Conservation (phyloP, 2,329 filamentous ascomycete genomes). For the Fusarium sp. region DNA sequence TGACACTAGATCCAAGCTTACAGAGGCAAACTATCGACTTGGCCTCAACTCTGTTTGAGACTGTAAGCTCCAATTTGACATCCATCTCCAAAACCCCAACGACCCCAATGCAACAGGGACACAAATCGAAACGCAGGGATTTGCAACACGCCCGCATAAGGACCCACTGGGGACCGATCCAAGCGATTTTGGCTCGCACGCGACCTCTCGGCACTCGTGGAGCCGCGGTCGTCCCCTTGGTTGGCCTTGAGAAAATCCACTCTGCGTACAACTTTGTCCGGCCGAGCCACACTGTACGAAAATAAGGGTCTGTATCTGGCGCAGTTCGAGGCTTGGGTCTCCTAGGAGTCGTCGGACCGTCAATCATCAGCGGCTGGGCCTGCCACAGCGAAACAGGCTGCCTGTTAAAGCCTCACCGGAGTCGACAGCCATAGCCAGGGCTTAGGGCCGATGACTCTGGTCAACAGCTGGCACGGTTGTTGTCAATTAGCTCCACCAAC, state of each 20-base stretch:
- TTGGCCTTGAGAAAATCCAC: slow-evolving; percentile 15
- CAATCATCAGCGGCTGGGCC: background rate
- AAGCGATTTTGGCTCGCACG: slow-evolving; percentile 49
- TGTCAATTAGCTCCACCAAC: slow-evolving; percentile 33
- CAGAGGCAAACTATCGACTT: slow-evolving; percentile 12
- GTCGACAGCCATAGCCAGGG: slow-evolving; percentile 35
- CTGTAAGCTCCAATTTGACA: slow-evolving; percentile 22
- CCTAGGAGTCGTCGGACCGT: background rate
- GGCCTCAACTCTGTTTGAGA: slow-evolving; percentile 12
- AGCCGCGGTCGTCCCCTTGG: slow-evolving; percentile 22
- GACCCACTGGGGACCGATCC: slow-evolving; percentile 46
- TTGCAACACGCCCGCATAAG: slow-evolving; percentile 37
- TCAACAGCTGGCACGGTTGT: slow-evolving; percentile 30
- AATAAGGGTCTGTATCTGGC: background rate
- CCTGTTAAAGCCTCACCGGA: slow-evolving; percentile 36
- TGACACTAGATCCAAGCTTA: slow-evolving; percentile 20
- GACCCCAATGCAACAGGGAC: slow-evolving; percentile 29
- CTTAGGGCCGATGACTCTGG: slow-evolving; percentile 43
- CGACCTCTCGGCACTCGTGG: slow-evolving; percentile 48
- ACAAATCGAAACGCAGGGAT: slow-evolving; percentile 49
- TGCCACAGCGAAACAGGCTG: slow-evolving; percentile 12
- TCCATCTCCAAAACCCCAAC: slow-evolving; percentile 33
- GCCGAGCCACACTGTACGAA: slow-evolving; percentile 9
- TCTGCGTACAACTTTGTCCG: slow-evolving; percentile 8
- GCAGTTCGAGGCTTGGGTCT: background rate